A percentile compares a stretch with the other conserved stretches of the same genome.
Conservation (phyloP, 1,284 basidiomycete genomes). For the Cutaneotrichosporon cyanovorans region DNA sequence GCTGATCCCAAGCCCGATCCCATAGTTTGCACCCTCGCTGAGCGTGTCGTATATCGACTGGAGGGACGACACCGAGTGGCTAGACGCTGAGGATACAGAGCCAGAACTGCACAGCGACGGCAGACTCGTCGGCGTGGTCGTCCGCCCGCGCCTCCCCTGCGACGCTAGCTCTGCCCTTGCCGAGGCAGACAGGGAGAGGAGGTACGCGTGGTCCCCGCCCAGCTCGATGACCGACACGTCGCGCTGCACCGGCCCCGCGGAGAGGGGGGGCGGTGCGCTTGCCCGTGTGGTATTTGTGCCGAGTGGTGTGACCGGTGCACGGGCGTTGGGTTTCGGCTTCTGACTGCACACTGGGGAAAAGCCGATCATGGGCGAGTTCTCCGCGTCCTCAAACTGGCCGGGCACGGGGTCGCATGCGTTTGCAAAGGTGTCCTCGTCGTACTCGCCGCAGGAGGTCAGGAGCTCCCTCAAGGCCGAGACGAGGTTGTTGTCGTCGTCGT, state of each 20-base stretch:
- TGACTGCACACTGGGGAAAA: not conserved
- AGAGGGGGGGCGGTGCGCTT: not conserved
- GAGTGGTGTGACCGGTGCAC: not conserved
- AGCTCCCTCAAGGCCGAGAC: constrained; percentile 17
- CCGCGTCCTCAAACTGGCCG: constrained; percentile 6
- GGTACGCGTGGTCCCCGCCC: constrained; percentile 6
- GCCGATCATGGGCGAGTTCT: not conserved
- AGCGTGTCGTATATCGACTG: not conserved
- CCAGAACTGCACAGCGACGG: not conserved
- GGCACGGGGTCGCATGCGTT: constrained; percentile 4
- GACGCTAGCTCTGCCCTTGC: not conserved
- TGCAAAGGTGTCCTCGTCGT: constrained; percentile 9
- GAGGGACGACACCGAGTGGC: not conserved
- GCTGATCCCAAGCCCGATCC: no score
- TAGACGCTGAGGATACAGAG: no score
- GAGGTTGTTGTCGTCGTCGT: constrained; percentile 8
- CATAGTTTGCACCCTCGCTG: no score
- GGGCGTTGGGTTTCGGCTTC: not conserved
- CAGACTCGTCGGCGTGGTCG: constrained; percentile 1
- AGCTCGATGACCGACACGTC: not conserved
- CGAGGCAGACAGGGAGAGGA: constrained; percentile 1
- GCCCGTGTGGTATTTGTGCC: no score
- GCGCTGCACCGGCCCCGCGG: not conserved
- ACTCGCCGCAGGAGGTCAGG: constrained; percentile 15
- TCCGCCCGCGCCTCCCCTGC: no score